A percentile compares a stretch with the other conserved stretches of the same genome.
Conservation (phyloP, 495 filamentous ascomycete genomes). For the Penicillium fimorum region DNA sequence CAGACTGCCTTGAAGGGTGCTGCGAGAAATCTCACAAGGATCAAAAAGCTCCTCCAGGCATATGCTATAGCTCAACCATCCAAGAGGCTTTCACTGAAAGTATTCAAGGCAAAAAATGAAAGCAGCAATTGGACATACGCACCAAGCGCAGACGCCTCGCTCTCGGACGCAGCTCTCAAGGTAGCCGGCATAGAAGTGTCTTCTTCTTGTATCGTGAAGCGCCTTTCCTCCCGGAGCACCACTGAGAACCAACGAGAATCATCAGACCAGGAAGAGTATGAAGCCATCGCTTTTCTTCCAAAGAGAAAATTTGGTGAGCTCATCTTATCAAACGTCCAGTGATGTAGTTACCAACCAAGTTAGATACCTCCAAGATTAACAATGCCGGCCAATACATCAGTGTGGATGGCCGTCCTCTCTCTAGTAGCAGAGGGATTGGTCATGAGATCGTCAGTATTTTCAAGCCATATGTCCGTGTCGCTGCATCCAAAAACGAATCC, state of each 20-base stretch:
- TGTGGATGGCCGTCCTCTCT: conserved; percentile 76
- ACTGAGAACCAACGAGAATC: conserved; percentile 1
- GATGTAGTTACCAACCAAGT: conserved; percentile 13
- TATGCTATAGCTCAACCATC: conserved; percentile 73
- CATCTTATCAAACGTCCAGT: background rate
- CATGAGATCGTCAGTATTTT: conserved; percentile 65
- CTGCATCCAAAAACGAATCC: conserved; percentile 22
- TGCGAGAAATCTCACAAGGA: conserved; percentile 57
- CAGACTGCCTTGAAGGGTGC: conserved; percentile 62
- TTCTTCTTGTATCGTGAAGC: conserved; percentile 49
- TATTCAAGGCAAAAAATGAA: conserved; percentile 61
- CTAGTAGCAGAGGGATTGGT: conserved; percentile 57
- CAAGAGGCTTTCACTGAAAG: conserved; percentile 63
- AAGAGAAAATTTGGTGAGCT: conserved; percentile 44
- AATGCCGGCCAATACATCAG: conserved; percentile 65
- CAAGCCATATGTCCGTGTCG: conserved; percentile 54
- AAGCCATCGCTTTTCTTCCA: conserved; percentile 61
- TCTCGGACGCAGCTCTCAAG: conserved; percentile 68
- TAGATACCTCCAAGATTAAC: conserved; percentile 53
- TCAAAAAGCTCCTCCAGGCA: conserved; percentile 67
- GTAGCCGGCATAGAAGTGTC: conserved; percentile 66
- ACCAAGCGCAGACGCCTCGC: conserved; percentile 51
- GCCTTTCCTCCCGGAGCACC: conserved; percentile 22
- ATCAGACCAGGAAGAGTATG: conserved; percentile 26
- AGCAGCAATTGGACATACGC: conserved; percentile 71